phyloP scores from a whole-genome alignment of 805 yeast species.

The Danielozyma ontarioensis region DNA sequence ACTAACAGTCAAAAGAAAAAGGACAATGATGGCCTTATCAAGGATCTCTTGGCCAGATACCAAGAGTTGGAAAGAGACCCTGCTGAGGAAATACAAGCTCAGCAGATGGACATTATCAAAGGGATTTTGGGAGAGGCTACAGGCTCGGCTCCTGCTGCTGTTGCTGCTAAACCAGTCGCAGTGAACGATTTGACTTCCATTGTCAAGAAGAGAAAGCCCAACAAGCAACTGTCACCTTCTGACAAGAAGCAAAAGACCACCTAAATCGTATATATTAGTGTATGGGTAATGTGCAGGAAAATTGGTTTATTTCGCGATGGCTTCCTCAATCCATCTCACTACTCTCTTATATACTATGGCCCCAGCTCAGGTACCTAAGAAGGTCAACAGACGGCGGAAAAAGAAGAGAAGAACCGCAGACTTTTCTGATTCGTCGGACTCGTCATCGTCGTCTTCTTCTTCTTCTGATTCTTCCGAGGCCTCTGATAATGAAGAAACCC shows the following conservation, averaged over 20 bases:
- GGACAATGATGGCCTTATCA: slow-evolving; percentile 44
- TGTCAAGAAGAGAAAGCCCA: slow-evolving; percentile 47
- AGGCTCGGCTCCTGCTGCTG: slow-evolving; percentile 2
- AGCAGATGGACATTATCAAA: slow-evolving; percentile 48
- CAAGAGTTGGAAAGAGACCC: slow-evolving; percentile 53
- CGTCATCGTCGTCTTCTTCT: slow-evolving; percentile 37
- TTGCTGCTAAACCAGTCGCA: slow-evolving; percentile 11
- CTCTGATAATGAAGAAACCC: slow-evolving; percentile 11
- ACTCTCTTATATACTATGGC: too few species aligned
- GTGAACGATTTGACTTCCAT: slow-evolving; percentile 61
- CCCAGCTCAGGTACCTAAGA: slow-evolving; percentile 5
- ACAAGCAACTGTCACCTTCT: slow-evolving; percentile 1
- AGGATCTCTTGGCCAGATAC: slow-evolving; percentile 52
- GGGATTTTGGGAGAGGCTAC: slow-evolving; percentile 52
- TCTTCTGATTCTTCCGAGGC: slow-evolving; percentile 17
- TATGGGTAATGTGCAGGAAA: background rate
- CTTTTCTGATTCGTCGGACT: slow-evolving; percentile 50
- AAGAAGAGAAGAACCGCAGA: slow-evolving; percentile 84
- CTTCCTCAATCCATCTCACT: too few species aligned
- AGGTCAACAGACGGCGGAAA: slow-evolving; percentile 47
- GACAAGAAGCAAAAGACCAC: slow-evolving; percentile 6
- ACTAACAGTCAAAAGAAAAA: slow-evolving; percentile 35
- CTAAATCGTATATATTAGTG: background rate
- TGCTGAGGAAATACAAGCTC: slow-evolving; percentile 41
- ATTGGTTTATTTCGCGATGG: too few species aligned